Evolutionary conservation across 2,329 filamentous ascomycete genomes (phyloP).

Genomic region (Trichophyton mentagrophytes): DNA sequence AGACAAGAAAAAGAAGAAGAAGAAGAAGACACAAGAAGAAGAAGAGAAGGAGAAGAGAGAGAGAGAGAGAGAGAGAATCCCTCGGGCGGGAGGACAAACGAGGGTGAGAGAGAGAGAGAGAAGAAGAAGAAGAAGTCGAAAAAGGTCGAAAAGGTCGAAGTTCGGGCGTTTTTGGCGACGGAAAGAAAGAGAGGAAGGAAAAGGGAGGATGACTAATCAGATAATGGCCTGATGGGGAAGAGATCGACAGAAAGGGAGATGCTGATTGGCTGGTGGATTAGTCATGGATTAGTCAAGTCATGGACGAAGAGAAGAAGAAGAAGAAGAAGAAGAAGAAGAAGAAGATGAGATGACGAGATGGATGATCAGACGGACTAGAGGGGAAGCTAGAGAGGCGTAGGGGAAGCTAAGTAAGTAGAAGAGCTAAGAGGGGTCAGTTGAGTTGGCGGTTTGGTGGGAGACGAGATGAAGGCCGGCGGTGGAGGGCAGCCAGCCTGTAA

Average conservation of each 20-base stretch:
- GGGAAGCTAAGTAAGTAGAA: no score
- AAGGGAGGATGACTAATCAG: no score
- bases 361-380: no score
- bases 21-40: slow-evolving; percentile 12
- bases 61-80: slow-evolving; percentile 17
- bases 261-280: neutral
- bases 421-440: neutral
- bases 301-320: neutral
- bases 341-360: neutral
- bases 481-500: no score
- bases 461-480: neutral
- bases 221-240: neutral
- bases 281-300: neutral
- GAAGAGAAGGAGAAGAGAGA: slow-evolving; percentile 13
- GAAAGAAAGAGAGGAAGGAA: no score
- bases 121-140: slow-evolving; percentile 16
- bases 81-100: slow-evolving; percentile 14
- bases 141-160: neutral
- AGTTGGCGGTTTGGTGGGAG: neutral
- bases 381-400: no score
- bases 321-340: neutral
- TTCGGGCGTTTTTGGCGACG: neutral
- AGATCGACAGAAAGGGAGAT: neutral
- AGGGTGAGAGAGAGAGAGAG: slow-evolving; percentile 17
- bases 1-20: slow-evolving; percentile 13